Evolutionary conservation across 768 basidiomycete species (phyloP).

Genomic region (Rhodotorula diobovata): DNA sequence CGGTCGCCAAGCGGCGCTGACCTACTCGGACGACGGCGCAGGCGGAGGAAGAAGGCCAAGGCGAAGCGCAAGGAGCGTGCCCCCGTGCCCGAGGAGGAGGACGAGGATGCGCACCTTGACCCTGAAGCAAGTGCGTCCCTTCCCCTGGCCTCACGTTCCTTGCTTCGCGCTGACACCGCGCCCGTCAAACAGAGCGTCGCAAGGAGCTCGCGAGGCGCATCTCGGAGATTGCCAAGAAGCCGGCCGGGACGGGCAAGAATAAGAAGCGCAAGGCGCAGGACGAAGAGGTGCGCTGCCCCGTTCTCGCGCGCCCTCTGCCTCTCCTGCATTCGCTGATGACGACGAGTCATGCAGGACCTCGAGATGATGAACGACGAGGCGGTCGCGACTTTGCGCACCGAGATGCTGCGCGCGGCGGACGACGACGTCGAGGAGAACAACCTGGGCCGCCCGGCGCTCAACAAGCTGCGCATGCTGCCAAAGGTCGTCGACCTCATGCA

Average conservation of each 20-base stretch:
- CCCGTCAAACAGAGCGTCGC: conserved; percentile 59
- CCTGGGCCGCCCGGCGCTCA: conserved; percentile 72
- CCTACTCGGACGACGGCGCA: conserved; percentile 25
- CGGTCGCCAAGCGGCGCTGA: background rate
- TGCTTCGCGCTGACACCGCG: background rate
- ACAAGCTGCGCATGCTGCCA: conserved; percentile 77
- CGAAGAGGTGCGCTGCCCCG: conserved; percentile 38
- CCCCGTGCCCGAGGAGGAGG: conserved; percentile 15
- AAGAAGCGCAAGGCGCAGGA: conserved; percentile 38
- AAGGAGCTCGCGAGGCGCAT: conserved; percentile 73
- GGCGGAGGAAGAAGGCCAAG: conserved; percentile 45
- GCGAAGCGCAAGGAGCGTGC: conserved; percentile 35
- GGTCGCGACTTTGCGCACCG: conserved; percentile 77
- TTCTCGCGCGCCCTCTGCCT: background rate
- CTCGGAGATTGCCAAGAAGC: conserved; percentile 78
- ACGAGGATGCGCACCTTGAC: conserved; percentile 44
- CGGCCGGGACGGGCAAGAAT: conserved; percentile 53
- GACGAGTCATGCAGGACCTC: conserved; percentile 47
- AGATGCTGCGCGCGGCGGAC: conserved; percentile 80
- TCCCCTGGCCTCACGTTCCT: background rate
- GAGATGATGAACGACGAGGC: conserved; percentile 87
- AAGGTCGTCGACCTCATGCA: conserved; percentile 87
- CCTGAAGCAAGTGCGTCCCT: conserved; percentile 65
- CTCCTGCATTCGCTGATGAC: too few relatives aligned
- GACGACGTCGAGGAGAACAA: conserved; percentile 75